phyloP scores from a whole-genome alignment of 2,329 filamentous ascomycete genomes.

The Ilyonectria mors-panacis region DNA sequence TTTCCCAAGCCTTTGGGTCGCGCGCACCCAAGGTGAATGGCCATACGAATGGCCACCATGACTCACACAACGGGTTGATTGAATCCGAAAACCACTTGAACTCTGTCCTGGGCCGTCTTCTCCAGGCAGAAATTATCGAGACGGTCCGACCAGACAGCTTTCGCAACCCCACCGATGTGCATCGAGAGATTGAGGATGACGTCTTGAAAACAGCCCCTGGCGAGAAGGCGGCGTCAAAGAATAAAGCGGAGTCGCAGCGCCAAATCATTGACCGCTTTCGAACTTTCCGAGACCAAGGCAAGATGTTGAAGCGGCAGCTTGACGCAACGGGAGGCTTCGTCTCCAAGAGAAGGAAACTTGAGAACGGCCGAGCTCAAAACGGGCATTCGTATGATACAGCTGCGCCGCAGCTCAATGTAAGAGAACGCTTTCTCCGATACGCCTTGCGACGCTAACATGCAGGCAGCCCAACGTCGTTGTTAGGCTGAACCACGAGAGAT shows the following conservation, averaged over 20 bases:
- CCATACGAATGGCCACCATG: slow-evolving; percentile 53
- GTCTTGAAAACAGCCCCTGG: slow-evolving; percentile 65
- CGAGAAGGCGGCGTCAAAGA: slow-evolving; percentile 66
- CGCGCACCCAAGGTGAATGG: slow-evolving; percentile 55
- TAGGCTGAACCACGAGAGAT: slow-evolving; percentile 88
- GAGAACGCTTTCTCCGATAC: slow-evolving; percentile 43
- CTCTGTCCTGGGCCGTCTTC: slow-evolving; percentile 65
- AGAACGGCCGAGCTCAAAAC: slow-evolving; percentile 59
- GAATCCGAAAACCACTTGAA: slow-evolving; percentile 65
- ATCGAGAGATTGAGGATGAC: slow-evolving; percentile 74
- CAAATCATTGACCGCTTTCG: slow-evolving; percentile 68
- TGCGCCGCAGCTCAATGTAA: slow-evolving; percentile 67
- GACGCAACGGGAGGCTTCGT: slow-evolving; percentile 58
- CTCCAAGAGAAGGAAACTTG: slow-evolving; percentile 69
- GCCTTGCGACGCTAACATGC: slow-evolving; percentile 46
- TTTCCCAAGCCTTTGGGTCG: slow-evolving; percentile 73
- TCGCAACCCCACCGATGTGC: slow-evolving; percentile 72
- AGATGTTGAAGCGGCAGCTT: slow-evolving; percentile 66
- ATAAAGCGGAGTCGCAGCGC: slow-evolving; percentile 74
- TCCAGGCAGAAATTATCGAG: slow-evolving; percentile 78
- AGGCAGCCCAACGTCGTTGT: slow-evolving; percentile 79
- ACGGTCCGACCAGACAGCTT: slow-evolving; percentile 72
- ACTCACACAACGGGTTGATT: slow-evolving; percentile 54
- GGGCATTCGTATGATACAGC: slow-evolving; percentile 54
- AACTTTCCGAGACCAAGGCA: slow-evolving; percentile 67